These are phyloP conservation scores for Taphrina pruni DNA, from an alignment of 1,139 yeast species.

Conservation along the genomic window DNA sequence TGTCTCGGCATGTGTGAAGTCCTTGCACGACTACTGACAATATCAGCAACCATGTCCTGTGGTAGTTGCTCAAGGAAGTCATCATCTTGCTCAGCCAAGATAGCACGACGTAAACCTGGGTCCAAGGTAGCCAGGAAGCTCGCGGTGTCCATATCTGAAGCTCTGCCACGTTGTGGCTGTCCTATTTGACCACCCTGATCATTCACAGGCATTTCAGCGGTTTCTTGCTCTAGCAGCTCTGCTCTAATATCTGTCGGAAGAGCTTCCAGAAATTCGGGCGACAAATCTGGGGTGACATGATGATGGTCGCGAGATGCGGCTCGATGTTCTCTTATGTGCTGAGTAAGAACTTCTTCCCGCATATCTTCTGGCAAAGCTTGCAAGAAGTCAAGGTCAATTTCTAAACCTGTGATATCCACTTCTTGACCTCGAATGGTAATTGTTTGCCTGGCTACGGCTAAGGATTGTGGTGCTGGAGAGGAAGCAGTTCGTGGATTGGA, in stretches of 20 bases:
- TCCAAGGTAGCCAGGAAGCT: constrained; percentile 52
- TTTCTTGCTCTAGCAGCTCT: constrained; percentile 74
- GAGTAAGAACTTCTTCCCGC: constrained; percentile 90
- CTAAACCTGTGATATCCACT: constrained; percentile 87
- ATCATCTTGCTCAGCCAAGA: constrained; percentile 51
- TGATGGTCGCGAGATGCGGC: constrained; percentile 49
- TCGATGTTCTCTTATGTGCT: constrained; percentile 76
- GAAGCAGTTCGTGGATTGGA: neutral
- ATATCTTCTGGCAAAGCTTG: constrained; percentile 91
- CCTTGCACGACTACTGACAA: constrained; percentile 43
- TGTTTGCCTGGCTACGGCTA: constrained; percentile 14
- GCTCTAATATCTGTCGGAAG: constrained; percentile 76
- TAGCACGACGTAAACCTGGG: constrained; percentile 52
- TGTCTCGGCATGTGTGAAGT: neutral
- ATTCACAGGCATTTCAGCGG: constrained; percentile 46
- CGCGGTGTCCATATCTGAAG: constrained; percentile 48
- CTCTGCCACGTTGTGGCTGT: neutral
- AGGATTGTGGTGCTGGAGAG: neutral
- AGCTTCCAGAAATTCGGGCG: constrained; percentile 80
- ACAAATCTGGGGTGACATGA: constrained; percentile 62
- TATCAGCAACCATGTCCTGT: constrained; percentile 51
- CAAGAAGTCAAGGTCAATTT: constrained; percentile 87
- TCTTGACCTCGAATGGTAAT: constrained; percentile 78
- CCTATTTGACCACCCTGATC: neutral
- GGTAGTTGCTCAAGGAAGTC: constrained; percentile 51